Evolutionary conservation across 345 rosid genomes (phyloP).

Genomic region (Conringia planisiliqua): DNA sequence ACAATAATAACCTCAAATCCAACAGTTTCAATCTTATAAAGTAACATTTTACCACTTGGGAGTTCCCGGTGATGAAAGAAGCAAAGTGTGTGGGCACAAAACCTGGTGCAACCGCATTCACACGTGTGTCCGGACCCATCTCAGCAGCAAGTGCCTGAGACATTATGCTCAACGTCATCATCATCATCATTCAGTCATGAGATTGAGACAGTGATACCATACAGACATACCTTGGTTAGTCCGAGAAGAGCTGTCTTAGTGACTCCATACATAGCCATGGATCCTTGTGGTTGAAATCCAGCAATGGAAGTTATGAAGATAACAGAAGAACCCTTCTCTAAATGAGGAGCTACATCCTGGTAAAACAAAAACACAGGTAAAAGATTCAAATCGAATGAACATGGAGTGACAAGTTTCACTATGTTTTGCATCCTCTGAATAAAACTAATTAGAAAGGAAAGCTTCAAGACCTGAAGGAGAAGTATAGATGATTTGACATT

Average conservation of each 20-base stretch:
- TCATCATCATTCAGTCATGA: background rate
- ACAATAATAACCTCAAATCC: background rate
- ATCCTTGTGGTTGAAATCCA: constrained; percentile 57
- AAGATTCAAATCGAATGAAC: background rate
- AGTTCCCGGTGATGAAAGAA: constrained; percentile 47
- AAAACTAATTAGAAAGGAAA: background rate
- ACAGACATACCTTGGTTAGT: constrained; percentile 61
- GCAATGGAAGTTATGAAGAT: constrained; percentile 70
- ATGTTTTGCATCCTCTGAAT: background rate
- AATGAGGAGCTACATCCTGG: constrained; percentile 77
- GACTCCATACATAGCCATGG: constrained; percentile 89
- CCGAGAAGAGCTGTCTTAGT: constrained; percentile 94
- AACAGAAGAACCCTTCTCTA: constrained; percentile 76
- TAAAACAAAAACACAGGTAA: background rate
- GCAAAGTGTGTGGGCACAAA: constrained; percentile 87
- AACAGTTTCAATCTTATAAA: background rate
- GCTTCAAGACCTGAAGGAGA: constrained; percentile 49
- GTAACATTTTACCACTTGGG: constrained; percentile 43
- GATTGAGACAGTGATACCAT: background rate
- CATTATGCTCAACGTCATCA: background rate
- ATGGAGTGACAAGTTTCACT: background rate
- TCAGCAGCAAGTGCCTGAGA: constrained; percentile 80
- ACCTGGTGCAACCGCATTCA: constrained; percentile 84
- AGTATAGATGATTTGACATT: constrained; percentile 76
- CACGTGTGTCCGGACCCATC: constrained; percentile 82